Evolutionary conservation across 2,329 filamentous ascomycete species (phyloP).

Genomic region (Sarocladium strictum): DNA sequence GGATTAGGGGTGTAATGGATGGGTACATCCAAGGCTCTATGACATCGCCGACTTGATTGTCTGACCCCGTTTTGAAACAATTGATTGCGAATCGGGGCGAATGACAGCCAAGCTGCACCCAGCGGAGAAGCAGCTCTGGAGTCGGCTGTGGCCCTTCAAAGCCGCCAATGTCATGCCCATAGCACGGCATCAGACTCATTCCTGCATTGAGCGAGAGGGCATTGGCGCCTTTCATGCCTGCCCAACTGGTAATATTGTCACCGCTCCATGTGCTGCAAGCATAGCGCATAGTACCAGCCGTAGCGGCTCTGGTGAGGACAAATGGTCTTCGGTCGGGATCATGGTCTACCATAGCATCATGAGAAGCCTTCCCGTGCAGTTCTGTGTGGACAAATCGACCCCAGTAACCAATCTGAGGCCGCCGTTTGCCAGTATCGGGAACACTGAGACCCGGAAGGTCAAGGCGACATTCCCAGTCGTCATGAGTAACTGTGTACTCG

Average conservation of each 20-base stretch:
- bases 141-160: conserved; percentile 69
- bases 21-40: conserved; percentile 78
- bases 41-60: conserved; percentile 64
- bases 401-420: conserved; percentile 59
- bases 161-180: conserved; percentile 69
- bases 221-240: conserved; percentile 66
- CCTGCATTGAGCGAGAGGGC: conserved; percentile 63
- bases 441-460: conserved; percentile 32
- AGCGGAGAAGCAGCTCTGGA: conserved; percentile 64
- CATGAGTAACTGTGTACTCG: conserved; percentile 62
- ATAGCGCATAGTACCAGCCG: conserved; percentile 64
- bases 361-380: conserved; percentile 63
- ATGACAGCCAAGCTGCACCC: conserved; percentile 67
- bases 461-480: conserved; percentile 59
- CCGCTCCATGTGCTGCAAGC: conserved; percentile 69
- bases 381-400: conserved; percentile 65
- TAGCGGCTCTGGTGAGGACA: conserved; percentile 64
- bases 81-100: conserved; percentile 70
- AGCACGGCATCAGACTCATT: conserved; percentile 62
- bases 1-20: conserved; percentile 55
- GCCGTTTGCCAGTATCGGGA: conserved; percentile 26
- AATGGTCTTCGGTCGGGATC: conserved; percentile 58
- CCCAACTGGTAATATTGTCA: conserved; percentile 70
- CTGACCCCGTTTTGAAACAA: conserved; percentile 66
- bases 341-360: conserved; percentile 57